These are phyloP conservation scores for Metschnikowia koreensis DNA, from an alignment of 805 yeast genomes.

Conservation along the genomic window DNA sequence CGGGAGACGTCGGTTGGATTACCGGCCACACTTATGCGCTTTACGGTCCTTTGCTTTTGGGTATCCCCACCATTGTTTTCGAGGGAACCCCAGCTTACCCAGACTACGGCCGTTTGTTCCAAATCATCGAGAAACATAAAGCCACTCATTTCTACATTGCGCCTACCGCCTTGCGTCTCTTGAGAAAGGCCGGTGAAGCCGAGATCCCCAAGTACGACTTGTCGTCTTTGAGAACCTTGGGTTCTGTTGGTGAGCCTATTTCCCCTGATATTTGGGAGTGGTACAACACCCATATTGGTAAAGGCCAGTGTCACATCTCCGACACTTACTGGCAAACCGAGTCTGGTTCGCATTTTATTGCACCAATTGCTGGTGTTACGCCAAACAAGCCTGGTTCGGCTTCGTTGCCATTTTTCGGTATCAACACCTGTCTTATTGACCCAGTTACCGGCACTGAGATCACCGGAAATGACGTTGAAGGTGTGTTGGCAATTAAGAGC, in stretches of 20 bases:
- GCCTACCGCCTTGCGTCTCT: conserved; percentile 76
- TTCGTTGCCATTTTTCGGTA: conserved; percentile 81
- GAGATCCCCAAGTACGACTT: conserved; percentile 62
- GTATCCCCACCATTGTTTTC: conserved; percentile 76
- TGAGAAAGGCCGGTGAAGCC: conserved; percentile 70
- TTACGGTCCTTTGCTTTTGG: conserved; percentile 75
- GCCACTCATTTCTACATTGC: conserved; percentile 83
- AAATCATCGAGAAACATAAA: conserved; percentile 65
- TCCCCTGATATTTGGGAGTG: conserved; percentile 87
- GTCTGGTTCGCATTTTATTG: conserved; percentile 75
- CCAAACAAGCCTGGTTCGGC: conserved; percentile 88
- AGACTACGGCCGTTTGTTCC: conserved; percentile 76
- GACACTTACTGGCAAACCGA: conserved; percentile 93
- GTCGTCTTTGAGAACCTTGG: conserved; percentile 63
- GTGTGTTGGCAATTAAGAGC: conserved; percentile 68
- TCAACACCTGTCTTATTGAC: conserved; percentile 69
- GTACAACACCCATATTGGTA: conserved; percentile 73
- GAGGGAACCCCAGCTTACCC: conserved; percentile 91
- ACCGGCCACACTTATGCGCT: conserved; percentile 84
- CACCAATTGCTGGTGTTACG: conserved; percentile 72
- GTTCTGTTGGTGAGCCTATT: conserved; percentile 86
- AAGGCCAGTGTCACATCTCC: conserved; percentile 64
- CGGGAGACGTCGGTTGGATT: conserved; percentile 92
- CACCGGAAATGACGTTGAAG: conserved; percentile 69
- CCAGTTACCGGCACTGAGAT: conserved; percentile 73